Evolutionary conservation across 768 basidiomycete species (phyloP), one percentile per base, ranked within the genome.

Genomic region (Lactifluus rugatus): DNA sequence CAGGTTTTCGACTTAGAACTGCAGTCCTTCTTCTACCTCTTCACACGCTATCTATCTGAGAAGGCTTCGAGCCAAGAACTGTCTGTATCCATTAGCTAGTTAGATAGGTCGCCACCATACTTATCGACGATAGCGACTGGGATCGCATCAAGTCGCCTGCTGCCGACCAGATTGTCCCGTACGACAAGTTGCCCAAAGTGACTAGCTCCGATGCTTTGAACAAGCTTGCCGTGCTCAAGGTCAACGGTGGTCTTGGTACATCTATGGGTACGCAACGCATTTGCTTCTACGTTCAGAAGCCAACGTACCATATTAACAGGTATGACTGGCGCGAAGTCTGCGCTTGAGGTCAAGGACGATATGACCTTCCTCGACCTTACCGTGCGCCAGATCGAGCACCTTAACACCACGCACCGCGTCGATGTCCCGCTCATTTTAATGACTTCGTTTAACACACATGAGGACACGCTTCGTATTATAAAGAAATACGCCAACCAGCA

Each of bases 371-470:
- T 97, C 62, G 94, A 97, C 72, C 81, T 97, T 62, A 87, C 83
- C 56, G 91, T 97, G 47, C 82, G 91, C 64, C 93, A 96, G 74
- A 93, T 97, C 67, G 92, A 96, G 78, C 90, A 95, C 71, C 84
- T 95, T 69, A 93, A 94, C 79, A 87, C 84, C 52, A 80, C 82
- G 49, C 76, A 82, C 69, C 82, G 81, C 62, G 86, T 90, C 72
- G 87, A 96, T 73, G 90, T 95, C 46, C 93, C 92, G n/a, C 87
- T 96, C 71, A 88, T 96, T 75, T 83, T 97, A 68, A 95, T 96
- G 95, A 96, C 93, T 69, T 95, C 92, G 56, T 97, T 98, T 81
- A 95, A 95, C 78, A 97, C 94, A 19, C 89, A 93, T 70, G 91
- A 96, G 37, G 93, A 97, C 71, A 95, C 94, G 50, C 83, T 90